Percentiles rank a stretch among this genome's conserved stretches.
Conservation (phyloP, 192 early-diverging fungal species). For the Podila horticola region DNA sequence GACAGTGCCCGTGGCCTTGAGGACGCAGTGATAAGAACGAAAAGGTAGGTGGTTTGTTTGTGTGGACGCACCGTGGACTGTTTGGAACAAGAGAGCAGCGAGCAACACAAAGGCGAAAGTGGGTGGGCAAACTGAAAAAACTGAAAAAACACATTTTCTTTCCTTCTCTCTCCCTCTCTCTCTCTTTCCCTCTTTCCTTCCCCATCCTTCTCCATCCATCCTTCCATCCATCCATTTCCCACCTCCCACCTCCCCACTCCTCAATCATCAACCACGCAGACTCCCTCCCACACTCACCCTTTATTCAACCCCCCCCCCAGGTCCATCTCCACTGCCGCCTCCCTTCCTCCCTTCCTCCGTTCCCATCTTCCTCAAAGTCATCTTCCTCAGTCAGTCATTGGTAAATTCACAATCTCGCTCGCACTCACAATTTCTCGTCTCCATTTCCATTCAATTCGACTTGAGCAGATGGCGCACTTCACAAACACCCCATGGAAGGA, state of each 20-base stretch:
- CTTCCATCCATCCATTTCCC: neutral
- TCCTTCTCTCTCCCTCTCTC: neutral
- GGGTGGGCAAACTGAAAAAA: no score
- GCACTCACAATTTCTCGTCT: no score
- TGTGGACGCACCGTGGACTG: no score
- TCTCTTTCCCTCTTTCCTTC: neutral
- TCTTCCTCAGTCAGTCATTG: no score
- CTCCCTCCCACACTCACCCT: neutral
- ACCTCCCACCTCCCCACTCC: neutral
- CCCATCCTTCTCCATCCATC: slow-evolving; percentile 1
- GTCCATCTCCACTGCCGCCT: no score
- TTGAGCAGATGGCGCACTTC: no score
- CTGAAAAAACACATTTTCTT: neutral
- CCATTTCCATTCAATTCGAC: no score
- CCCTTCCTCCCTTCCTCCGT: neutral
- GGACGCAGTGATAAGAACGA: no score
- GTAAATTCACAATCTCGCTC: no score
- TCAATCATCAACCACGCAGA: neutral
- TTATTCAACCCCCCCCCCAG: neutral
- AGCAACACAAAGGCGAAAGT: neutral
- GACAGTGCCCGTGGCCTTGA: no score
- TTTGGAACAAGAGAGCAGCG: neutral
- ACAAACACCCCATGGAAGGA: neutral
- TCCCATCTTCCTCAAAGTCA: no score
- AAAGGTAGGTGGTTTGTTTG: no score